Percentiles rank a stretch among this genome's conserved stretches.
Evolutionary conservation across 2,329 filamentous ascomycete species (phyloP).

Genomic region (Ceratocystis lukuohia): DNA sequence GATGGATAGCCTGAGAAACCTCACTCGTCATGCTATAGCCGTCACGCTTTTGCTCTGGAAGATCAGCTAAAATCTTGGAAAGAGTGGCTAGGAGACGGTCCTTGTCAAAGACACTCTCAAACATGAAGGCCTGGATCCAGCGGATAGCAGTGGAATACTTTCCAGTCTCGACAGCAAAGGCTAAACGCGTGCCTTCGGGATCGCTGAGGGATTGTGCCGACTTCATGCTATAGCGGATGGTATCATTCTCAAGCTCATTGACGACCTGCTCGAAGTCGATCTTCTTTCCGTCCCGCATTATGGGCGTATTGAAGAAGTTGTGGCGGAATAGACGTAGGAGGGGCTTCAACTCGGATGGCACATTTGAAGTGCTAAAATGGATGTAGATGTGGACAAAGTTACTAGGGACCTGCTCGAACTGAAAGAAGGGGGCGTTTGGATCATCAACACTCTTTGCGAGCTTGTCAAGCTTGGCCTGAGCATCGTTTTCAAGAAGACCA

Average conservation of each 20-base stretch:
- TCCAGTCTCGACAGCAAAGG: conserved; percentile 73
- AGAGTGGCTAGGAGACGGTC: conserved; percentile 49
- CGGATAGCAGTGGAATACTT: conserved; percentile 73
- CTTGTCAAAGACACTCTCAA: conserved; percentile 76
- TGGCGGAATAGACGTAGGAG: conserved; percentile 72
- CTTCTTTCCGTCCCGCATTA: conserved; percentile 59
- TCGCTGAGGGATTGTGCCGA: conserved; percentile 58
- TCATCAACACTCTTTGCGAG: conserved; percentile 30
- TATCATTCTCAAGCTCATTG: conserved; percentile 79
- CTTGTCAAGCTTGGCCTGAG: conserved; percentile 64
- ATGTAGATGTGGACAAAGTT: conserved; percentile 82
- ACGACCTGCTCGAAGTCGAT: conserved; percentile 88
- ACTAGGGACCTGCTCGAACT: conserved; percentile 87
- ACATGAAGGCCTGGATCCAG: conserved; percentile 78
- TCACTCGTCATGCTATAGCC: conserved; percentile 55
- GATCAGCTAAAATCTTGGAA: conserved; percentile 75
- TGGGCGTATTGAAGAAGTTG: conserved; percentile 89
- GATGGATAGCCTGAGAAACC: conserved; percentile 65
- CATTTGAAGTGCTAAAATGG: conserved; percentile 60
- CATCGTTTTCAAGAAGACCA: conserved; percentile 51
- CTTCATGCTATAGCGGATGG: conserved; percentile 66
- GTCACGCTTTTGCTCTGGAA: conserved; percentile 82
- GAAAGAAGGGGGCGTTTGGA: conserved; percentile 49
- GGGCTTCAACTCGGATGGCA: conserved; percentile 74
- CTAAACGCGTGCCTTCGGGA: conserved; percentile 65